These are phyloP conservation scores for Chlamydomonas incerta DNA, from an alignment of 139 green algal genomes.

Conservation along the genomic window DNA sequence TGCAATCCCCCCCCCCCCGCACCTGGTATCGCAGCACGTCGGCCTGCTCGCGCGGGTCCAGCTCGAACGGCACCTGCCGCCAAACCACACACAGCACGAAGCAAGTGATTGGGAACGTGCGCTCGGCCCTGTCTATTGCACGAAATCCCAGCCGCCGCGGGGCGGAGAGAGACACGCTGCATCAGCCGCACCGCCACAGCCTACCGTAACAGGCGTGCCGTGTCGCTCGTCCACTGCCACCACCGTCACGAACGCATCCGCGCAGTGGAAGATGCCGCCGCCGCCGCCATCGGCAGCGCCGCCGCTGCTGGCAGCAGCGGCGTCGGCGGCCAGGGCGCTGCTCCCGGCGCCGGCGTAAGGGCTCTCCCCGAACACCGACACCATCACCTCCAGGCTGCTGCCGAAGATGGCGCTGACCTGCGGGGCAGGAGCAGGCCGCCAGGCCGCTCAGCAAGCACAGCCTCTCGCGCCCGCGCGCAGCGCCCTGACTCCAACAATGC, in stretches of 20 bases:
- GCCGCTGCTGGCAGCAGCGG: neutral
- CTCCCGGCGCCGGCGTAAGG: slow-evolving; percentile 48
- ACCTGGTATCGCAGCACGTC: slow-evolving; percentile 49
- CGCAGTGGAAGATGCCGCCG: slow-evolving; percentile 74
- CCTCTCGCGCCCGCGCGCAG: too few relatives aligned
- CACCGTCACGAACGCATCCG: slow-evolving; percentile 76
- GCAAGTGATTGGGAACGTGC: too few relatives aligned
- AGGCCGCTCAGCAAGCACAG: too few relatives aligned
- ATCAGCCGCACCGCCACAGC: too few relatives aligned
- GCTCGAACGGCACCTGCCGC: slow-evolving; percentile 62
- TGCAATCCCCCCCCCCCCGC: neutral
- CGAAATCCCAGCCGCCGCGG: too few relatives aligned
- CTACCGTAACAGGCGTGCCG: slow-evolving; percentile 11
- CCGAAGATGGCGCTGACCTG: slow-evolving; percentile 85
- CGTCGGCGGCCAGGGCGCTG: neutral
- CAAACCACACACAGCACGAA: too few relatives aligned
- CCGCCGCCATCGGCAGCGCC: neutral
- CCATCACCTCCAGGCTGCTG: slow-evolving; percentile 81
- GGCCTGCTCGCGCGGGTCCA: slow-evolving; percentile 42
- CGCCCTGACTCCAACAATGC: too few relatives aligned
- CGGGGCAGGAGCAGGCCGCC: neutral
- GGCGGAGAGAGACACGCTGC: too few relatives aligned
- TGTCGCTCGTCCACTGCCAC: slow-evolving; percentile 68
- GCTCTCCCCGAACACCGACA: slow-evolving; percentile 81
- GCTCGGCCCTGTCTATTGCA: too few relatives aligned